Evolutionary conservation across 1,139 yeast genomes (phyloP), one percentile per base, ranked within the genome.

Genomic region (Pichia sp.): DNA sequence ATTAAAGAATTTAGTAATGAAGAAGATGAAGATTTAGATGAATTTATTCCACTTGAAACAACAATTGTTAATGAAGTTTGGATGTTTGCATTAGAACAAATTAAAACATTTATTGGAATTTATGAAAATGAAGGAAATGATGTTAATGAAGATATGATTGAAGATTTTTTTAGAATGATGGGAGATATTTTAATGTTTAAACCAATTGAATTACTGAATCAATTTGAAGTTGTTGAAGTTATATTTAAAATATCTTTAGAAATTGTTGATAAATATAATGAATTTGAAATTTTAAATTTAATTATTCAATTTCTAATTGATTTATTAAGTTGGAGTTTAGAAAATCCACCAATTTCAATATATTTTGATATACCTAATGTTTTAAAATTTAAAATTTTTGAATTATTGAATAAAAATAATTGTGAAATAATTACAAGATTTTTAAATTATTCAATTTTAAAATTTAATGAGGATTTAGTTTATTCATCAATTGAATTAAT

Each of bases 131-230:
- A 22, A 6, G 20, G 11, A 10, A 33, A 35, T 20, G 39, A 34
- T n/a, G 15, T 40, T 5, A 41, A 43, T 39, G 52, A 44, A 13
- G 95, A 87, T 59, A 71, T 86, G 28, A 68, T 89, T 41, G 96
- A 89, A 61, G 96, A 89, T 65, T 89, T 83, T 58, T 88, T 82
- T 70, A 71, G 93, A 46, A 81, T 89, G 82, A 70, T 81, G 64
- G 72, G 76, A 47, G 97, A 91, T 58, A 68, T 88, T 38, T 64
- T 87, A 42, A 80, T 83, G 80, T 86, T 76, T 59, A 85, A 72
- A 59, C 95, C 96, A 1, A 68, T 74, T 42, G 70, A 78, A 51
- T 71, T 85, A 43, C 72, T 86, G 15, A 63, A 70, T 11, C 68
- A 77, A 37, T 50, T 51, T 40, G 76, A 72, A 16, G 60, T 85